A percentile compares a stretch with the other conserved stretches of the same genome.
These are phyloP conservation scores for Stromatinia cepivora DNA, from an alignment of 2,329 filamentous ascomycete genomes.

Conservation along the genomic window DNA sequence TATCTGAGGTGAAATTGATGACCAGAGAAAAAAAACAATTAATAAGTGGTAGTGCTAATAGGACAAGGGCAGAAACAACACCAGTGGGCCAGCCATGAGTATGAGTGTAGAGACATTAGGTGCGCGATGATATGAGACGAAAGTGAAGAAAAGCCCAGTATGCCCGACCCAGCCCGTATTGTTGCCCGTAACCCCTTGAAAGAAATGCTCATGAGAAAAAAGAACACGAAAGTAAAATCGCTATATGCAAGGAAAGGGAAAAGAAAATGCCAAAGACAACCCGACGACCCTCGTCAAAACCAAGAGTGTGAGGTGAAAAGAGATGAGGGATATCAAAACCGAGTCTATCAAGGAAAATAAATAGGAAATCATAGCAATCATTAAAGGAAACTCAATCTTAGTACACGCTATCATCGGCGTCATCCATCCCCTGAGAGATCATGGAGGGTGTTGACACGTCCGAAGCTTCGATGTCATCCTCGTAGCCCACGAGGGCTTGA, in stretches of 20 bases:
- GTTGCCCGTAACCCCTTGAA: slow-evolving; percentile 48
- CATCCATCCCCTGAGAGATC: slow-evolving; percentile 68
- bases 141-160: slow-evolving; percentile 38
- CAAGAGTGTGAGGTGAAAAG: slow-evolving; percentile 37
- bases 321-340: slow-evolving; percentile 40
- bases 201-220: slow-evolving; percentile 34
- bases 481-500: slow-evolving; percentile 90
- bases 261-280: slow-evolving; percentile 33
- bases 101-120: slow-evolving; percentile 37
- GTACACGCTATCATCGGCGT: slow-evolving; percentile 67
- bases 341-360: slow-evolving; percentile 37
- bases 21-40: slow-evolving; percentile 38
- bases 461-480: slow-evolving; percentile 75
- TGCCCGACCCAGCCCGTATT: slow-evolving; percentile 43
- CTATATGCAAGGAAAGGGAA: slow-evolving; percentile 39
- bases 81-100: slow-evolving; percentile 41
- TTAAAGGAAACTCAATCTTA: slow-evolving; percentile 42
- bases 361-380: slow-evolving; percentile 49
- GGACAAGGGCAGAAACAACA: slow-evolving; percentile 42
- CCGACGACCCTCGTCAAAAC: slow-evolving; percentile 28
- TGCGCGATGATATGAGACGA: slow-evolving; percentile 33
- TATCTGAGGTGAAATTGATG: slow-evolving; percentile 48
- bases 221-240: slow-evolving; percentile 26
- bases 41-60: slow-evolving; percentile 35
- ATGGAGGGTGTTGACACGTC: slow-evolving; percentile 70